These are phyloP conservation scores for Rhizopogon vesiculosus DNA, from an alignment of 768 basidiomycete species.

Conservation along the genomic window DNA sequence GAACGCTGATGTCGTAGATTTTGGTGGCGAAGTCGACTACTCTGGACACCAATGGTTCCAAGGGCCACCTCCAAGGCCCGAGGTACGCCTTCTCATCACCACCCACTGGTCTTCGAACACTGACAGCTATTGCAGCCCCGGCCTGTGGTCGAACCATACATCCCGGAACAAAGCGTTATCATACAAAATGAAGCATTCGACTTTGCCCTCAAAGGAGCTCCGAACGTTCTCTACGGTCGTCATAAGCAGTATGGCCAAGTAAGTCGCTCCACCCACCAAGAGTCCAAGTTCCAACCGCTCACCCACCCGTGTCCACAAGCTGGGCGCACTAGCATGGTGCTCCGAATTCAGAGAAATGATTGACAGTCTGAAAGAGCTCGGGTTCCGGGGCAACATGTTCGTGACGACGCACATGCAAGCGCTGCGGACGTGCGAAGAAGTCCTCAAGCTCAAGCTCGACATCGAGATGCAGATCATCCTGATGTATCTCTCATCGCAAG, in stretches of 20 bases:
- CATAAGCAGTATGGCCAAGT: slow-evolving; percentile 88
- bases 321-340: slow-evolving; percentile 89
- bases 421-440: slow-evolving; percentile 70
- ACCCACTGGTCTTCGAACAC: slow-evolving; percentile 5
- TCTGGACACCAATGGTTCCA: slow-evolving; percentile 68
- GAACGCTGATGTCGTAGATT: slow-evolving; percentile 65
- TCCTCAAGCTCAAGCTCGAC: slow-evolving; percentile 67
- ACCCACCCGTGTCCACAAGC: slow-evolving; percentile 33
- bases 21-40: slow-evolving; percentile 73
- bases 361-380: slow-evolving; percentile 73
- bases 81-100: slow-evolving; percentile 19
- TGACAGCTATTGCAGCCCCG: slow-evolving; percentile 28
- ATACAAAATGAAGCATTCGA: slow-evolving; percentile 72
- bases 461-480: slow-evolving; percentile 88
- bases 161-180: slow-evolving; percentile 64
- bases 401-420: slow-evolving; percentile 73
- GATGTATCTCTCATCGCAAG: slow-evolving; percentile 81
- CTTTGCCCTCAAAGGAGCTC: slow-evolving; percentile 71
- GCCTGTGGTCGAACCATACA: slow-evolving; percentile 44
- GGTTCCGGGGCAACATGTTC: slow-evolving; percentile 89
- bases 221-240: slow-evolving; percentile 72
- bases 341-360: slow-evolving; percentile 84
- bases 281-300: background rate
- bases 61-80: slow-evolving; percentile 48
- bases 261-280: slow-evolving; percentile 14